phyloP scores from a whole-genome alignment of 2,329 filamentous ascomycete genomes.

The Colletotrichum viniferum region DNA sequence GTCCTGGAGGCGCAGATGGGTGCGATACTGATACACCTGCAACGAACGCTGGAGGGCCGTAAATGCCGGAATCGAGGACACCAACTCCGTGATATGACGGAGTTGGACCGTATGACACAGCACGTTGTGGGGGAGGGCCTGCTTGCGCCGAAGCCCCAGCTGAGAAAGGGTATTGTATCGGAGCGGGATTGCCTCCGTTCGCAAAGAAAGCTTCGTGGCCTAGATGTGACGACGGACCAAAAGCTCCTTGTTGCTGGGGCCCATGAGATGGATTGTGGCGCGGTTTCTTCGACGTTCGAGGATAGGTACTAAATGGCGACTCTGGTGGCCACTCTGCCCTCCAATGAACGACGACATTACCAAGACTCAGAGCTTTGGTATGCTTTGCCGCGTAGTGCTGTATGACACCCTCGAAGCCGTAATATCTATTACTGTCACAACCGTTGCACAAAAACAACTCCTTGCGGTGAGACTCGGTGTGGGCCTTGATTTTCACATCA shows the following conservation, averaged over 20 bases:
- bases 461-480: constrained; percentile 68
- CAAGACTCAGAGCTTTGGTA: constrained; percentile 70
- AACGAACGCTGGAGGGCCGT: background rate
- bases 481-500: constrained; percentile 74
- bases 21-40: background rate
- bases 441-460: constrained; percentile 79
- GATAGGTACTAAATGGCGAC: constrained; percentile 73
- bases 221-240: background rate
- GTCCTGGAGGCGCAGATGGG: constrained; percentile 34
- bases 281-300: constrained; percentile 37
- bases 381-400: constrained; percentile 88
- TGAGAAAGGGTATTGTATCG: background rate
- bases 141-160: background rate
- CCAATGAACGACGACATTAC: constrained; percentile 79
- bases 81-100: background rate
- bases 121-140: background rate
- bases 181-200: background rate
- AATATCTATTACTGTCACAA: constrained; percentile 71
- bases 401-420: constrained; percentile 78
- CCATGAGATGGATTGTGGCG: background rate
- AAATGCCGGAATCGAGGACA: background rate
- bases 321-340: constrained; percentile 79
- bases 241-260: background rate
- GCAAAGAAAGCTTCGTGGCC: background rate
- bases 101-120: background rate